Base-by-base conservation (phyloP, 768 basidiomycete genomes). In the Asterophora lycoperdoides region DNA sequence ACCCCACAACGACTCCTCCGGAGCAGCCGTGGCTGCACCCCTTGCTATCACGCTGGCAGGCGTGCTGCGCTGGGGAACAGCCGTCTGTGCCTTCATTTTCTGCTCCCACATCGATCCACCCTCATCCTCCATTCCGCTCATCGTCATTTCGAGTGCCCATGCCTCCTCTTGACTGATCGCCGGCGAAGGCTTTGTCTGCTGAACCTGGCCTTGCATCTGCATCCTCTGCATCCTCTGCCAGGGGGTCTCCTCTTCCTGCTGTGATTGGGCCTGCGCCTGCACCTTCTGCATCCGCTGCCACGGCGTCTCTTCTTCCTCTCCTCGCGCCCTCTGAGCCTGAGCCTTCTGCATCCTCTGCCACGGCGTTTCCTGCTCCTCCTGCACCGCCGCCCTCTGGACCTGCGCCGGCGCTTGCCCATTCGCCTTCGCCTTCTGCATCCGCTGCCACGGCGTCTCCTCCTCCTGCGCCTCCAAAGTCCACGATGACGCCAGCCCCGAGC, bases 171-270 rank as follows among this genome's bases (percentile, higher is more conserved):
- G 54, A 13, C 55, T 51, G 4, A 41, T 15, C 10, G 5, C 26
- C 23, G 14, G 40, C 15, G 26, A 9, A 5, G 28, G 14, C 18
- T 48, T 41, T 10, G 19, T 2, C 17, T 29, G 29, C 9, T 29
- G 20, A 19, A 14, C 28, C 9, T 41, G 30, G 6, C 26, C 39
- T 13, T 40, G 19, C 18, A n/a, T n/a, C 13, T 41, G 36, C 41
- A 49, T 6, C 33, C 33, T 46, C 46, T 53, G 42, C 45, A 51
- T 50, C 18, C 56, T 43, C 43, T 54, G 26, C 56, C 56, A 56
- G 2, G 52, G 52, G 7, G 53, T 48, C 40, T 55, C 56, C 26
- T 58, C 54, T 1, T 39, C 49, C 38, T 18, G 28, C 26, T 19
- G 15, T 4, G n/a, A 8, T 13, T 40, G 43, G 14, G 8, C 36